phyloP scores from a whole-genome alignment of 2,329 filamentous ascomycete species.

The Fusarium oxysporum region DNA sequence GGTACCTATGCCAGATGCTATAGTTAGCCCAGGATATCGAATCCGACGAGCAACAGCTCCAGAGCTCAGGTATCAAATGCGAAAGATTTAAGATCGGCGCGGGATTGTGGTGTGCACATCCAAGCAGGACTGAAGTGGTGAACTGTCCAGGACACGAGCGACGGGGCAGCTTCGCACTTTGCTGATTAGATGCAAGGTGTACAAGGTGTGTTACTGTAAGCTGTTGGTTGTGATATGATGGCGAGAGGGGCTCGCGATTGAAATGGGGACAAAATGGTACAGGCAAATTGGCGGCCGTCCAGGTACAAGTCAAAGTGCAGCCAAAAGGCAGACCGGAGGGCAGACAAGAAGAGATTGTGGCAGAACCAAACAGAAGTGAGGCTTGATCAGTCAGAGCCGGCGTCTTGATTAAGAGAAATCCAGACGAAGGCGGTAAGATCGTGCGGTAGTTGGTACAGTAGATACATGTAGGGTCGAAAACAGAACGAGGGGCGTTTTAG shows the following conservation, averaged over 20 bases:
- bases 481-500: slow-evolving; percentile 32
- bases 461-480: slow-evolving; percentile 21
- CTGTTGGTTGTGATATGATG: slow-evolving; percentile 24
- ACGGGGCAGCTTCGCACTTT: slow-evolving; percentile 1
- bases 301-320: slow-evolving; percentile 5
- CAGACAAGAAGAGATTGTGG: slow-evolving; percentile 33
- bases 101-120: slow-evolving; percentile 34
- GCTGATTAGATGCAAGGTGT: not conserved
- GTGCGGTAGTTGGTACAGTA: slow-evolving; percentile 29
- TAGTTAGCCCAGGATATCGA: slow-evolving; percentile 20
- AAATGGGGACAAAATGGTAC: slow-evolving; percentile 25
- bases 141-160: not conserved
- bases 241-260: slow-evolving; percentile 23
- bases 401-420: slow-evolving; percentile 34
- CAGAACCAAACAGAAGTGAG: slow-evolving; percentile 42
- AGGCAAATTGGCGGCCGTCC: slow-evolving; percentile 27
- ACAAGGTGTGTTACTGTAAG: slow-evolving; percentile 27
- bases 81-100: slow-evolving; percentile 11
- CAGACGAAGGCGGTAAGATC: slow-evolving; percentile 38
- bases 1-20: slow-evolving; percentile 16
- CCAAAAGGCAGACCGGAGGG: slow-evolving; percentile 36
- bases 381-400: slow-evolving; percentile 34
- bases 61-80: slow-evolving; percentile 22
- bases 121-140: slow-evolving; percentile 6
- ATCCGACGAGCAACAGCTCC: slow-evolving; percentile 28